phyloP scores from a whole-genome alignment of 2,329 filamentous ascomycete genomes.

The Fusarium praegraminearum region DNA sequence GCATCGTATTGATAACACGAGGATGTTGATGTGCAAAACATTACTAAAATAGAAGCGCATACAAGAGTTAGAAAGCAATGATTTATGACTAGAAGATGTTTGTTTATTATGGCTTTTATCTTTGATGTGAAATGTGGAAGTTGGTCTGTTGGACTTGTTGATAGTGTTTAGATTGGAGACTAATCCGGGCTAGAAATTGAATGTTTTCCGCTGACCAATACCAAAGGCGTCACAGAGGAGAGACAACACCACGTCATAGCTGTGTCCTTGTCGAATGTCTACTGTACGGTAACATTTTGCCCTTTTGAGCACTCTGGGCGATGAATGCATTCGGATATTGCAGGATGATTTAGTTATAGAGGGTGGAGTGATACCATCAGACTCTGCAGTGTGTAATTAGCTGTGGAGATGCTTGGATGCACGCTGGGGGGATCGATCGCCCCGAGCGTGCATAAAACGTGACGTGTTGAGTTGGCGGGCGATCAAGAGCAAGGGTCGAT shows the following conservation, averaged over 20 bases:
- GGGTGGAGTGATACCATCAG: conserved; percentile 20
- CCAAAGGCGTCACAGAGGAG: conserved; percentile 12
- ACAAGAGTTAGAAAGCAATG: neutral
- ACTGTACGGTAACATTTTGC: neutral
- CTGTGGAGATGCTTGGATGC: conserved; percentile 35
- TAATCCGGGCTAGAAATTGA: conserved; percentile 12
- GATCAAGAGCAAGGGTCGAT: conserved; percentile 32
- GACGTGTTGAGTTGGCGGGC: conserved; percentile 32
- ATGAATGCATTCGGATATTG: conserved; percentile 31
- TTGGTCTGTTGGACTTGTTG: neutral
- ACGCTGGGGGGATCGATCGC: conserved; percentile 32
- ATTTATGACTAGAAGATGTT: neutral
- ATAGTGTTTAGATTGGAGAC: conserved; percentile 16
- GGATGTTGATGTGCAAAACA: neutral
- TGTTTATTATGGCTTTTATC: conserved; percentile 29
- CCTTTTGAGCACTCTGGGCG: conserved; percentile 6
- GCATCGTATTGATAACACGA: neutral
- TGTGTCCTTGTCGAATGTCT: neutral
- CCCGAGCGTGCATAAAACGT: conserved; percentile 26
- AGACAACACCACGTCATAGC: conserved; percentile 24
- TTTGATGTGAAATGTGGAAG: conserved; percentile 38
- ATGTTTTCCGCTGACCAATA: conserved; percentile 10
- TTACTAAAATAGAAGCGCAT: neutral
- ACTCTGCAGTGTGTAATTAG: conserved; percentile 37
- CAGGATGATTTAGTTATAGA: conserved; percentile 29